Conservation (phyloP, 805 yeast species). For the Saturnispora sekii region DNA sequence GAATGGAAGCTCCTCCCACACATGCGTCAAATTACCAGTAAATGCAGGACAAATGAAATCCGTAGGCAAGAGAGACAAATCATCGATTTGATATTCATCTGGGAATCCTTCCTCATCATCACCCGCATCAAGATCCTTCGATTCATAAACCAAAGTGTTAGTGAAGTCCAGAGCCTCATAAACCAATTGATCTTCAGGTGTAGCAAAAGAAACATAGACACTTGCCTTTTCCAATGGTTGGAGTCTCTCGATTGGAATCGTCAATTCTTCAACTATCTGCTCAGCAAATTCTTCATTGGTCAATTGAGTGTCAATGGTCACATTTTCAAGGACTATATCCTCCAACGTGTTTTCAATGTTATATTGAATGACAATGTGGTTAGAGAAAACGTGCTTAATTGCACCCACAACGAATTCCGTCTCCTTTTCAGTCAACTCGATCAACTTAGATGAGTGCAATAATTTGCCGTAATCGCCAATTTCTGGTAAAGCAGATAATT, state of each 20-base stretch:
- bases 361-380: slow-evolving; percentile 70
- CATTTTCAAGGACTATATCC: slow-evolving; percentile 68
- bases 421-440: slow-evolving; percentile 79
- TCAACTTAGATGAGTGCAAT: slow-evolving; percentile 55
- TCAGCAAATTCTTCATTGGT: slow-evolving; percentile 41
- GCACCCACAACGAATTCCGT: slow-evolving; percentile 87
- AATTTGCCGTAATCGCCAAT: slow-evolving; percentile 64
- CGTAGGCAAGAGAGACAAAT: slow-evolving; percentile 62
- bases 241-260: slow-evolving; percentile 63
- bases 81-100: slow-evolving; percentile 89
- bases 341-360: slow-evolving; percentile 76
- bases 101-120: slow-evolving; percentile 76
- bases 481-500: slow-evolving; percentile 62
- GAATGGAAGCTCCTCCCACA: slow-evolving; percentile 61
- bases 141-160: slow-evolving; percentile 61
- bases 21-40: slow-evolving; percentile 62
- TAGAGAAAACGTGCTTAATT: slow-evolving; percentile 71
- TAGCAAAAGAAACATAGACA: slow-evolving; percentile 66
- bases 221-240: slow-evolving; percentile 64
- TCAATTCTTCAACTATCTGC: slow-evolving; percentile 45
- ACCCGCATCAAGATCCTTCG: slow-evolving; percentile 69
- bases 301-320: slow-evolving; percentile 59
- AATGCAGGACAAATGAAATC: slow-evolving; percentile 75
- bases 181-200: slow-evolving; percentile 32
- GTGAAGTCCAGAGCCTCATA: slow-evolving; percentile 37